Conservation (phyloP, 306 rosid species). For the Inga leiocalycina region DNA sequence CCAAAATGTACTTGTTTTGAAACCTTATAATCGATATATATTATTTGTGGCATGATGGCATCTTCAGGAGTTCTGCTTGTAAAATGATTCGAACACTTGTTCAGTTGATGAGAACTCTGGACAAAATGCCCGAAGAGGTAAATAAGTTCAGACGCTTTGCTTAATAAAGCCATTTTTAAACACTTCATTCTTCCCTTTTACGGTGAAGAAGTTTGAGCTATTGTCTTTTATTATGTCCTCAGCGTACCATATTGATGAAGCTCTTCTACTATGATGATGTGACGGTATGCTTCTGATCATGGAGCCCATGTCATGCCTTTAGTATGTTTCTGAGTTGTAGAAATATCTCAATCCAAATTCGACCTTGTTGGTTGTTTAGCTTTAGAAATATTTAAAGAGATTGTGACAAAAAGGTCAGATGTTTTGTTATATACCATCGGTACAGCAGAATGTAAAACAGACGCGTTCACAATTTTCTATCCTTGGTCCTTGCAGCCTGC, state of each 20-base stretch:
- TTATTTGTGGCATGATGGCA: conserved; percentile 24
- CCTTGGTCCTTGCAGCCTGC: conserved; percentile 64
- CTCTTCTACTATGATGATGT: conserved; percentile 84
- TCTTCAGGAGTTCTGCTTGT: conserved; percentile 92
- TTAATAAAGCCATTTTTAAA: conserved; percentile 12
- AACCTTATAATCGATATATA: conserved; percentile 7
- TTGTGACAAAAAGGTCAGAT: conserved; percentile 17
- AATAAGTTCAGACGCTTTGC: conserved; percentile 27
- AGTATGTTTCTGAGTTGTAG: conserved; percentile 1
- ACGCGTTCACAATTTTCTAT: conserved; percentile 19
- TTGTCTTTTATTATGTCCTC: conserved; percentile 42
- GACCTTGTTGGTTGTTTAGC: conserved; percentile 21
- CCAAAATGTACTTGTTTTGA: not conserved
- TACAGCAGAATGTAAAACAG: not conserved
- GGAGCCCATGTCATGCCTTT: conserved; percentile 12
- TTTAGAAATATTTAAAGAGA: conserved; percentile 20
- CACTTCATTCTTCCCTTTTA: not conserved
- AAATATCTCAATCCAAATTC: conserved; percentile 7
- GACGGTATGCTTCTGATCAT: conserved; percentile 61
- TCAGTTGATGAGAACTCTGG: conserved; percentile 97
- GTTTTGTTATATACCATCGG: conserved; percentile 22
- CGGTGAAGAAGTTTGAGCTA: conserved; percentile 2
- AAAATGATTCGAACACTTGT: conserved; percentile 95
- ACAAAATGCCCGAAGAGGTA: conserved; percentile 97
- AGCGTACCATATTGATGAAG: conserved; percentile 96